phyloP scores from a whole-genome alignment of 768 basidiomycete species.

The Pholiota molesta region DNA sequence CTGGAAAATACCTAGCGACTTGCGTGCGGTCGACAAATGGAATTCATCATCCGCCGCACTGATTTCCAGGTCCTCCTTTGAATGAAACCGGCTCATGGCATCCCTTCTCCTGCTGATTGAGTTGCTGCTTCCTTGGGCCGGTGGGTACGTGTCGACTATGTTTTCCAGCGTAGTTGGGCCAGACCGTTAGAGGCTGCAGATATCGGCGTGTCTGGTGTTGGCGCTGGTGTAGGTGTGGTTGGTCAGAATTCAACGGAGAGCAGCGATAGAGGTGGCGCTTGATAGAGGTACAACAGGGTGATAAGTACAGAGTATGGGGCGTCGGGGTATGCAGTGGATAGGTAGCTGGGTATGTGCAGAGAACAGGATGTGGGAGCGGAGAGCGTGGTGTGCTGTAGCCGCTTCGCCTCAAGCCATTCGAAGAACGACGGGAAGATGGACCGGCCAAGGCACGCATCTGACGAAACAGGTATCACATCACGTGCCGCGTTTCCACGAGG shows the following conservation, averaged over 20 bases:
- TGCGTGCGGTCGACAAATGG: slow-evolving; percentile 31
- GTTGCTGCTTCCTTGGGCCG: slow-evolving; percentile 24
- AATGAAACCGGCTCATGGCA: slow-evolving; percentile 37
- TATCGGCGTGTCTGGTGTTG: not conserved
- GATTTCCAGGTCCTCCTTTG: slow-evolving; percentile 28
- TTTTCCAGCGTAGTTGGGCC: slow-evolving; percentile 27
- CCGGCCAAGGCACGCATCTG: slow-evolving; percentile 18
- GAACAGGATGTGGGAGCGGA: slow-evolving; percentile 15
- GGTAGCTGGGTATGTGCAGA: not conserved
- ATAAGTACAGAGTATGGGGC: not conserved
- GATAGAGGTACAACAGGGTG: too few species aligned
- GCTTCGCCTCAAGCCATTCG: slow-evolving; percentile 18
- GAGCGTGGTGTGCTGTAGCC: slow-evolving; percentile 14
- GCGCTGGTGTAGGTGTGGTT: too few species aligned
- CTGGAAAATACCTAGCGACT: slow-evolving; percentile 32
- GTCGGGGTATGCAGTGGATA: not conserved
- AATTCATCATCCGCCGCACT: slow-evolving; percentile 17
- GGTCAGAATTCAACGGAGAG: not conserved
- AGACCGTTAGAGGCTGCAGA: not conserved
- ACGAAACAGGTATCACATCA: slow-evolving; percentile 1
- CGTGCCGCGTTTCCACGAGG: not conserved
- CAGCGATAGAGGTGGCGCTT: not conserved
- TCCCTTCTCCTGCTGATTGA: slow-evolving; percentile 29
- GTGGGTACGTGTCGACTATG: slow-evolving; percentile 26
- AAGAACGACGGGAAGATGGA: slow-evolving; percentile 20